These are phyloP conservation scores for Fusarium acutatum DNA, from an alignment of 2,329 filamentous ascomycete species.

Conservation along the genomic window DNA sequence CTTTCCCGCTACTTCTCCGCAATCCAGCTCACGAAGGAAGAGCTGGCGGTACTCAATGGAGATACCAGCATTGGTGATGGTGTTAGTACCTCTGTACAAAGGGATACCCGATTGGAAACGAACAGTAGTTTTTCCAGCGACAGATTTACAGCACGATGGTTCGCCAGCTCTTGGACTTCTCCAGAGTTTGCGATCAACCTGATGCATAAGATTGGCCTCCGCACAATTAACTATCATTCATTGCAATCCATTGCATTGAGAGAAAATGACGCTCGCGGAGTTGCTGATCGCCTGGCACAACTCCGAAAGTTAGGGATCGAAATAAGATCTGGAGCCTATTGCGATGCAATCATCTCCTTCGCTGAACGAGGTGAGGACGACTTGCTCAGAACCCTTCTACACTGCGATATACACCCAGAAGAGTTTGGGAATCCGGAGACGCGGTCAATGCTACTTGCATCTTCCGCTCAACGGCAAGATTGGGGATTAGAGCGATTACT, in stretches of 20 bases:
- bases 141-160: slow-evolving; percentile 79
- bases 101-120: neutral
- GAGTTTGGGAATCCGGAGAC: slow-evolving; percentile 59
- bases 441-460: slow-evolving; percentile 50
- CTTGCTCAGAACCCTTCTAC: slow-evolving; percentile 56
- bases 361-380: slow-evolving; percentile 64
- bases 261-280: slow-evolving; percentile 62
- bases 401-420: slow-evolving; percentile 63
- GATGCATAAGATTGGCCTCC: slow-evolving; percentile 74
- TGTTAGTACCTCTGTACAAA: neutral
- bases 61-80: neutral
- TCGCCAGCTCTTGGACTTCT: slow-evolving; percentile 76
- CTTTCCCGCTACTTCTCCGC: slow-evolving; percentile 56
- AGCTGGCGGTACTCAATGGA: slow-evolving; percentile 41
- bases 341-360: slow-evolving; percentile 70
- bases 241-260: slow-evolving; percentile 80
- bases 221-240: slow-evolving; percentile 77
- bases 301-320: slow-evolving; percentile 70
- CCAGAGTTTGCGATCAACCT: slow-evolving; percentile 76
- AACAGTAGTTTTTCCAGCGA: slow-evolving; percentile 42
- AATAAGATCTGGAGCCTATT: slow-evolving; percentile 70
- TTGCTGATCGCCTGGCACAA: slow-evolving; percentile 67
- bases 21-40: slow-evolving; percentile 48
- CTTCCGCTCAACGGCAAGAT: slow-evolving; percentile 45
- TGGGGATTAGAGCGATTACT: slow-evolving; percentile 55